Conservation (phyloP, 352 stramenopile species). For the Peronospora belbahrii region DNA sequence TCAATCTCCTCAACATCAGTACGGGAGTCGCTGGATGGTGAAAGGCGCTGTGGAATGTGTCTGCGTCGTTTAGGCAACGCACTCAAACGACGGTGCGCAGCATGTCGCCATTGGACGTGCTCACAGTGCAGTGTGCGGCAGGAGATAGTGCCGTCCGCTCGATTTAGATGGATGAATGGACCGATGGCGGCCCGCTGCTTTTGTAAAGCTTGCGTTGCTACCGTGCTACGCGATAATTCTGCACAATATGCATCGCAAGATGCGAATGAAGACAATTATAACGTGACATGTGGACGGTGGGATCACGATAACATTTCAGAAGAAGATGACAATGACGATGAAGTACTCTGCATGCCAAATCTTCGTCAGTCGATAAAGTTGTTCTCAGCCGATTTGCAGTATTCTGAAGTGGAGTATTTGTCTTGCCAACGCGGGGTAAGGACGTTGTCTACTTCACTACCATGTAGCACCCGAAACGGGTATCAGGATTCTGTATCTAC, state of each 20-base stretch:
- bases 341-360: slow-evolving; percentile 4
- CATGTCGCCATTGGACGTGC: slow-evolving; percentile 35
- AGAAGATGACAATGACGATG: slow-evolving; percentile 17
- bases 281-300: slow-evolving; percentile 21
- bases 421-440: slow-evolving; percentile 16
- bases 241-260: slow-evolving; percentile 40
- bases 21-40: slow-evolving; percentile 26
- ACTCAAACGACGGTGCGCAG: slow-evolving; percentile 37
- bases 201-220: slow-evolving; percentile 47
- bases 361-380: slow-evolving; percentile 25
- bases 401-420: slow-evolving; percentile 16
- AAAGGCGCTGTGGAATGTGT: slow-evolving; percentile 49
- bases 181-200: slow-evolving; percentile 38
- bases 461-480: slow-evolving; percentile 4
- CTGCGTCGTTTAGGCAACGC: slow-evolving; percentile 23
- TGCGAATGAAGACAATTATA: slow-evolving; percentile 17
- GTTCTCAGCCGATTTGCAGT: slow-evolving; percentile 13
- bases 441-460: slow-evolving; percentile 8
- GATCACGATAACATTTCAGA: slow-evolving; percentile 37
- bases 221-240: slow-evolving; percentile 44
- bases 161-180: neutral
- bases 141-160: slow-evolving; percentile 32
- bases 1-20: slow-evolving; percentile 27
- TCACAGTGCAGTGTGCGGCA: slow-evolving; percentile 39
- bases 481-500: slow-evolving; percentile 6